These are phyloP conservation scores for Samsoniella hepiali DNA, from an alignment of 2,329 filamentous ascomycete species.

Conservation along the genomic window DNA sequence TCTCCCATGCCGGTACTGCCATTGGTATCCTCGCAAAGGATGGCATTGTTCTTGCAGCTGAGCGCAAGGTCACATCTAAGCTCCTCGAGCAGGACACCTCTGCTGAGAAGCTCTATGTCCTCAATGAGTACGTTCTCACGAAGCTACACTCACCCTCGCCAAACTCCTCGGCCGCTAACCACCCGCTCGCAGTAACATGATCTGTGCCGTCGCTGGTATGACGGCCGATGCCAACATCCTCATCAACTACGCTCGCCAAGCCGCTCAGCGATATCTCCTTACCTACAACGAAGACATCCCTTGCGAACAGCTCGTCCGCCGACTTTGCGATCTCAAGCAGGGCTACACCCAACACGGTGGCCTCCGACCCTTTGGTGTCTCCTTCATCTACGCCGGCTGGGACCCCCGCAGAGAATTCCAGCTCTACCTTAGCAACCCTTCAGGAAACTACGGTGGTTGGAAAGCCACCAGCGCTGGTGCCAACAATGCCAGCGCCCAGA, in stretches of 20 bases:
- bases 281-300: constrained; percentile 99
- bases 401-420: constrained; percentile 96
- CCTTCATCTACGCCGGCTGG: constrained; percentile 99
- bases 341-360: constrained; percentile 99
- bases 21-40: constrained; percentile 96
- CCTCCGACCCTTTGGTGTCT: constrained; percentile 95
- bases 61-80: constrained; percentile 99
- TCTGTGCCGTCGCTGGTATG: constrained; percentile 98
- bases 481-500: constrained; percentile 97
- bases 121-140: constrained; percentile 75
- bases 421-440: constrained; percentile 98
- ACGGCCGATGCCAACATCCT: constrained; percentile 99
- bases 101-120: constrained; percentile 98
- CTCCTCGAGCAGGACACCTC: constrained; percentile 98
- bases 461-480: constrained; percentile 97
- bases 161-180: neutral
- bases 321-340: constrained; percentile 96
- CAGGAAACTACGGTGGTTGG: constrained; percentile 98
- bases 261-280: constrained; percentile 93
- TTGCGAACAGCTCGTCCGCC: constrained; percentile 95
- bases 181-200: constrained; percentile 78
- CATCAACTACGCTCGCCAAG: constrained; percentile 98
- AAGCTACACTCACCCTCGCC: neutral
- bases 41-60: constrained; percentile 95
- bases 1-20: constrained; percentile 95